Evolutionary conservation across 2,329 filamentous ascomycete species (phyloP).

Genomic region (Aspergillus sp.): DNA sequence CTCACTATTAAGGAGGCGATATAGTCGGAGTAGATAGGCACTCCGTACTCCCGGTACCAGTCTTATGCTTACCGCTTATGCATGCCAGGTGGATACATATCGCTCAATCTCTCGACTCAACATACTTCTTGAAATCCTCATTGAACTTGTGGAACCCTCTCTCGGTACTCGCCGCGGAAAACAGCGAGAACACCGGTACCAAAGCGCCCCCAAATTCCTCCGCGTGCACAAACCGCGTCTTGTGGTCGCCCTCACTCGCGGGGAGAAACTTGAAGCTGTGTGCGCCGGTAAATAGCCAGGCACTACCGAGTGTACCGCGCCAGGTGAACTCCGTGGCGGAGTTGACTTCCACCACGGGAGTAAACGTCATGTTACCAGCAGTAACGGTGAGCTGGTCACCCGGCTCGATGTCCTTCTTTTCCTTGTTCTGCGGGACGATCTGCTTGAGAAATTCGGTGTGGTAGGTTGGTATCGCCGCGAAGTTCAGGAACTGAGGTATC

Average conservation of each 20-base stretch:
- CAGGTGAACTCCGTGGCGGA: not conserved
- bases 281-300: not conserved
- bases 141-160: not conserved
- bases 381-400: not conserved
- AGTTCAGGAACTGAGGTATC: not conserved
- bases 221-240: not conserved
- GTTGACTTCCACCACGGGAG: not conserved
- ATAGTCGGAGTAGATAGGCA: too few relatives aligned
- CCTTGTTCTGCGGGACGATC: not conserved
- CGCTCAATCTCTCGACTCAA: not conserved
- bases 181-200: not conserved
- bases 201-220: not conserved
- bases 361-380: not conserved
- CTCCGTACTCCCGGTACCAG: too few relatives aligned
- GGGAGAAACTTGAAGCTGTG: not conserved
- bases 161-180: not conserved
- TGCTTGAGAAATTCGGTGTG: not conserved
- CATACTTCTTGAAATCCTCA: not conserved
- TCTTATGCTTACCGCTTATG: too few relatives aligned
- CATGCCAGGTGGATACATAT: too few relatives aligned
- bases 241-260: not conserved
- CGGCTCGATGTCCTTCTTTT: not conserved
- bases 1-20: not conserved
- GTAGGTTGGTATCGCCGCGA: not conserved
- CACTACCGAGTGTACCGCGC: not conserved